Conservation (phyloP, 192 early-diverging fungal species). For the Coemansia pectinata region DNA sequence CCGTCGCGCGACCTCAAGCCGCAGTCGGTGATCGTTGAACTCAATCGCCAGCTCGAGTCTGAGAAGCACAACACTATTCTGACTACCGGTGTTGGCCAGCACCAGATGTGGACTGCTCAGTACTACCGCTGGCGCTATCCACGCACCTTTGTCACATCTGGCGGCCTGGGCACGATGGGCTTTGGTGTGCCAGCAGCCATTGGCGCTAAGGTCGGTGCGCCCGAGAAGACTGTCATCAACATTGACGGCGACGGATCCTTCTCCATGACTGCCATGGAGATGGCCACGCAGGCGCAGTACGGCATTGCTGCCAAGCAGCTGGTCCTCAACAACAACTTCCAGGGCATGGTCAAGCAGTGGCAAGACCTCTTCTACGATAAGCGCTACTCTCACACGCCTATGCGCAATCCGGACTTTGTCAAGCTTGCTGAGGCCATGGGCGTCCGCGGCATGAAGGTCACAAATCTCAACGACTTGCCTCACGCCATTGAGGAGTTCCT, state of each 20-base stretch:
- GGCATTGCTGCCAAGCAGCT: conserved; percentile 97
- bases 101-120: conserved; percentile 99
- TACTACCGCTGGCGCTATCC: conserved; percentile 91
- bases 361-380: conserved; percentile 98
- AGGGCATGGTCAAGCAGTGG: conserved; percentile 97
- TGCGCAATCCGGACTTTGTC: conserved; percentile 98
- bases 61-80: conserved; percentile 93
- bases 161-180: conserved; percentile 99
- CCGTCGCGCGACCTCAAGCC: conserved; percentile 78
- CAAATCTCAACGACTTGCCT: conserved; percentile 82
- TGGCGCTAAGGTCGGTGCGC: conserved; percentile 93
- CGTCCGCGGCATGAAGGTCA: conserved; percentile 83
- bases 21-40: conserved; percentile 92
- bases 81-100: conserved; percentile 96
- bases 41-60: conserved; percentile 78
- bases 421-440: conserved; percentile 95
- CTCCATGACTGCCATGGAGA: conserved; percentile 98
- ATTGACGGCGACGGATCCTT: conserved; percentile 99
- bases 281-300: conserved; percentile 97
- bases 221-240: conserved; percentile 94
- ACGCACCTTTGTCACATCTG: conserved; percentile 88
- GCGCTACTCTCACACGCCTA: conserved; percentile 90
- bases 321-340: conserved; percentile 98
- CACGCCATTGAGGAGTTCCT: conserved; percentile 90
- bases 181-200: conserved; percentile 95